Conservation (phyloP, 306 rosid species). For the Rosa multiflora region DNA sequence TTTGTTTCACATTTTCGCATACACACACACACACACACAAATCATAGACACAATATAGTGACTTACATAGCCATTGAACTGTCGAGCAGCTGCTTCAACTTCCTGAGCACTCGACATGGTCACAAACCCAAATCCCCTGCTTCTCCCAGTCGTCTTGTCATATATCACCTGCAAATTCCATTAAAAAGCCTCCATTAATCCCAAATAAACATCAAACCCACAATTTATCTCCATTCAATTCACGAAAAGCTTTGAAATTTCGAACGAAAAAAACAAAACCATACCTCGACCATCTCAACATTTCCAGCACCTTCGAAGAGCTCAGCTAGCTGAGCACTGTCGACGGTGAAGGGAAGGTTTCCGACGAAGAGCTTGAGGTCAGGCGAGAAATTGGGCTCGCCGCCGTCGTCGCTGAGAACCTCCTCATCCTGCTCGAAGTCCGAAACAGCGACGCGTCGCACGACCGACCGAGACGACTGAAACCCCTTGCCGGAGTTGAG, state of each 20-base stretch:
- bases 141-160: constrained; percentile 83
- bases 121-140: constrained; percentile 96
- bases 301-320: constrained; percentile 69
- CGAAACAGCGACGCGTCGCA: constrained; percentile 54
- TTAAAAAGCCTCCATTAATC: neutral
- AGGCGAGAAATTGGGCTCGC: constrained; percentile 35
- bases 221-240: neutral
- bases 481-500: constrained; percentile 24
- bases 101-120: constrained; percentile 77
- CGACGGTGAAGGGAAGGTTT: constrained; percentile 75
- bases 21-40: neutral
- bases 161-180: constrained; percentile 61
- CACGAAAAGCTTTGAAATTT: constrained; percentile 6
- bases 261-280: neutral
- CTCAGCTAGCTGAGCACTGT: constrained; percentile 87
- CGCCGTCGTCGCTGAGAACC: constrained; percentile 35
- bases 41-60: neutral
- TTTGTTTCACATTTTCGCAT: neutral
- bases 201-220: constrained; percentile 1
- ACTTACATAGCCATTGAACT: constrained; percentile 91
- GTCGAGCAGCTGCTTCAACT: constrained; percentile 76
- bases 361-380: constrained; percentile 81
- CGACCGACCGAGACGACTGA: constrained; percentile 42
- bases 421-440: constrained; percentile 77
- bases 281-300: constrained; percentile 90